Base-by-base conservation (phyloP, 352 stramenopile genomes). In the Globisporangium emineosum region DNA sequence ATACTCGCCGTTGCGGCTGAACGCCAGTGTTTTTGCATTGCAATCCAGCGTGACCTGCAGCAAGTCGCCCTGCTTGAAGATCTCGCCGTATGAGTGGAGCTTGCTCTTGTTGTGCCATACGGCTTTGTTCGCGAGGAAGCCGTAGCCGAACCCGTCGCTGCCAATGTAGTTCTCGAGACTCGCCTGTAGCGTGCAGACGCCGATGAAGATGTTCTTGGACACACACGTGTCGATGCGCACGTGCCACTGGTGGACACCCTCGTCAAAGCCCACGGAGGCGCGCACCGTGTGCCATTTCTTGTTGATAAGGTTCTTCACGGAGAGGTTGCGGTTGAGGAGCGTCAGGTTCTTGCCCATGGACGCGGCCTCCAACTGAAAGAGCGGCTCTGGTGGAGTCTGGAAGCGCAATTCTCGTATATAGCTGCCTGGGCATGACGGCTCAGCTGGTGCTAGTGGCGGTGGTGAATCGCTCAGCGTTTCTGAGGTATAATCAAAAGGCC, bases 161-260 rank as follows among this genome's bases (percentile, higher is more conserved):
- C 91, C 91, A 32, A 97, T 77, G 63, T 97, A 97, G 65, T 97
- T 97, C 21, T 96, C 86, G 37, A 96, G 71, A 15, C 65, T 83
- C 5, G 83, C 86, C 9, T 94, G 73, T 3, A 62, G 69, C 0
- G 79, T 91, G 35, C 81, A 87, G 12, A 97, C 76, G 2, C 91
- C 91, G 25, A 97, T 90, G 60, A 97, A 97, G 27, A 97, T 95
- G 62, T 97, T 97, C 64, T 97, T 97, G 8, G 83, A 95, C 27
- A 94, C 80, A 51, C 89, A 97, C 51, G 78, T 81, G 62, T 97
- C 88, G 40, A 97, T 83, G 42, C 81, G 77, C 30, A 97, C 89
- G 29, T 94, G 83, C 91, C 91, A 97, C 37, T 79, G 60, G 60
- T 97, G 90, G n/a, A 93, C 58, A 2, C 91, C 90, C 43, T 83